Conservation (phyloP, 345 rosid genomes). For the Dovyalis caffra region DNA sequence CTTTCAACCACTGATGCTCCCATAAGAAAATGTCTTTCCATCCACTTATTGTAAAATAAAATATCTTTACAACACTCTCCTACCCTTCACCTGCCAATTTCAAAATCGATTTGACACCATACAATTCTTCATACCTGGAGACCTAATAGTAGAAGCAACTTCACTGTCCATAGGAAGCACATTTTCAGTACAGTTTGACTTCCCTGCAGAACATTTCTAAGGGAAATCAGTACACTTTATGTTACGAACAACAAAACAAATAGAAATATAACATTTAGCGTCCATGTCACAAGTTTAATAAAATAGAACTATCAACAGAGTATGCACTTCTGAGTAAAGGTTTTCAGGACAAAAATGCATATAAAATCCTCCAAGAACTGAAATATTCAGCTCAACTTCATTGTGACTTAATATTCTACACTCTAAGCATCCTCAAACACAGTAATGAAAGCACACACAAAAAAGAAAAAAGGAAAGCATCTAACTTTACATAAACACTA, state of each 20-base stretch:
- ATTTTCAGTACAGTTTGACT: constrained; percentile 26
- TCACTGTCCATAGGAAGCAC: constrained; percentile 16
- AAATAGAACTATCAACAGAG: background rate
- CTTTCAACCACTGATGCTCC: background rate
- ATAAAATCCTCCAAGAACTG: background rate
- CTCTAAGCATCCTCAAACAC: background rate
- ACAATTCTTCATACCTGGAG: constrained; percentile 28
- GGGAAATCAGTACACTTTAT: constrained; percentile 1
- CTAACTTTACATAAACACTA: background rate
- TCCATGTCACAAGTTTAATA: background rate
- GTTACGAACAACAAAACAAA: background rate
- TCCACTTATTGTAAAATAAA: background rate
- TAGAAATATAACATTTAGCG: background rate
- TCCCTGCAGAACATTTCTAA: constrained; percentile 37
- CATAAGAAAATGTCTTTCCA: background rate
- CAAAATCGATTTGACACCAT: background rate
- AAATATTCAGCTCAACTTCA: background rate
- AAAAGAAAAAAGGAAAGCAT: background rate
- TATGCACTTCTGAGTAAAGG: background rate
- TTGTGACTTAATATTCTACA: background rate
- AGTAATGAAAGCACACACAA: background rate
- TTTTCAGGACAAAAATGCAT: no score
- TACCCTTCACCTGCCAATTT: background rate
- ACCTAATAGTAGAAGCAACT: constrained; percentile 24
- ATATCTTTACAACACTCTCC: background rate